phyloP scores from a whole-genome alignment of 2,329 filamentous ascomycete genomes.

The Botrytis deweyae region DNA sequence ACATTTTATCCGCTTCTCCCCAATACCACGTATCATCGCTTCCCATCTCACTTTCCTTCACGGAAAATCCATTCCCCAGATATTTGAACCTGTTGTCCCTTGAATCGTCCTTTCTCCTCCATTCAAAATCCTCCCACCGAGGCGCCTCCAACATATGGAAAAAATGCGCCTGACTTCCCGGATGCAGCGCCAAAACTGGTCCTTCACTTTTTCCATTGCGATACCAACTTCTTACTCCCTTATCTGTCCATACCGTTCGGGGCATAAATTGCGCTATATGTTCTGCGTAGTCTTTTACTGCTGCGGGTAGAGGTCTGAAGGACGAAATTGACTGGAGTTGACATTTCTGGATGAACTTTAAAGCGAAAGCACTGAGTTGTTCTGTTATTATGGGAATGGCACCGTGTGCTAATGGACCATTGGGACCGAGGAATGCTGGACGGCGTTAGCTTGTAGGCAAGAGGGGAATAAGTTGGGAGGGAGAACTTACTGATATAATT shows the following conservation, averaged over 20 bases:
- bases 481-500: constrained; percentile 28
- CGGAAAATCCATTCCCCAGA: constrained; percentile 26
- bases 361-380: constrained; percentile 49
- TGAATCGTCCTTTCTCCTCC: neutral
- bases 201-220: constrained; percentile 26
- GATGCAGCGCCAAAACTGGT: constrained; percentile 26
- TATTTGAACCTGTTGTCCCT: constrained; percentile 23
- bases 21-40: constrained; percentile 22
- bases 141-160: constrained; percentile 22
- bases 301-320: constrained; percentile 44
- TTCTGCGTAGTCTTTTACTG: constrained; percentile 39
- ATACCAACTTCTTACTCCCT: constrained; percentile 32
- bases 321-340: constrained; percentile 44
- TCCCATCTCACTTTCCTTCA: constrained; percentile 12
- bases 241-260: constrained; percentile 26
- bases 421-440: constrained; percentile 37
- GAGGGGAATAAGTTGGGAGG: too few relatives aligned
- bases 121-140: constrained; percentile 26
- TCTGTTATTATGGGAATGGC: constrained; percentile 44
- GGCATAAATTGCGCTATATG: constrained; percentile 38
- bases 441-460: too few relatives aligned
- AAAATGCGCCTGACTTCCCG: constrained; percentile 26
- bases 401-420: constrained; percentile 38
- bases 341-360: constrained; percentile 48
- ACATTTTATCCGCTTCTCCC: constrained; percentile 4